Evolutionary conservation across 2,329 filamentous ascomycete genomes (phyloP).

Genomic region (Nectriaceae sp.): DNA sequence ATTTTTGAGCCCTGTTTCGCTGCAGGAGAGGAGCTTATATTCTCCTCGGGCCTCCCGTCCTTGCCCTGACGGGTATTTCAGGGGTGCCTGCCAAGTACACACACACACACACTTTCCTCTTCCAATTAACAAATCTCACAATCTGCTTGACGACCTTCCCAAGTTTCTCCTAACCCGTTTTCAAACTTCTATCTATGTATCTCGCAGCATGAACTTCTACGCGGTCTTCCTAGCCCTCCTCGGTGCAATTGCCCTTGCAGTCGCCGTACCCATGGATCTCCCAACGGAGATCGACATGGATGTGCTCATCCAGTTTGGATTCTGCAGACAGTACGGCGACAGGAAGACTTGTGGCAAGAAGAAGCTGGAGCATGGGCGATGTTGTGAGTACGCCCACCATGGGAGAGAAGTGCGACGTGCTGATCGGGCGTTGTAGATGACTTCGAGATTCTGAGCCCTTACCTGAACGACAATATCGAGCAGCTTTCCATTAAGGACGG

Average conservation of each 20-base stretch:
- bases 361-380: slow-evolving; percentile 9
- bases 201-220: not conserved
- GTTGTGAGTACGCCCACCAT: slow-evolving; percentile 9
- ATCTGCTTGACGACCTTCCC: too few species aligned
- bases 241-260: not conserved
- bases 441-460: slow-evolving; percentile 9
- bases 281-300: slow-evolving; percentile 8
- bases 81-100: too few species aligned
- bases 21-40: too few species aligned
- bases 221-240: not conserved
- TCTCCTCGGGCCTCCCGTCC: too few species aligned
- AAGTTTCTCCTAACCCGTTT: too few species aligned
- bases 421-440: slow-evolving; percentile 7
- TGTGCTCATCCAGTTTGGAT: slow-evolving; percentile 9
- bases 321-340: slow-evolving; percentile 11
- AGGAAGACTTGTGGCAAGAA: slow-evolving; percentile 1
- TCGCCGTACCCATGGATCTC: not conserved
- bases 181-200: too few species aligned
- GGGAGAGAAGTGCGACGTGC: not conserved
- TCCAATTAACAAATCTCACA: too few species aligned
- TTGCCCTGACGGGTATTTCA: too few species aligned
- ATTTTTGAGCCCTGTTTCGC: too few species aligned
- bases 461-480: slow-evolving; percentile 15
- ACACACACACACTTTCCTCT: too few species aligned
- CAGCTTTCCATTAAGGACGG: slow-evolving; percentile 5